phyloP scores from a whole-genome alignment of 2,329 filamentous ascomycete species.

The Diaporthe sp. region DNA sequence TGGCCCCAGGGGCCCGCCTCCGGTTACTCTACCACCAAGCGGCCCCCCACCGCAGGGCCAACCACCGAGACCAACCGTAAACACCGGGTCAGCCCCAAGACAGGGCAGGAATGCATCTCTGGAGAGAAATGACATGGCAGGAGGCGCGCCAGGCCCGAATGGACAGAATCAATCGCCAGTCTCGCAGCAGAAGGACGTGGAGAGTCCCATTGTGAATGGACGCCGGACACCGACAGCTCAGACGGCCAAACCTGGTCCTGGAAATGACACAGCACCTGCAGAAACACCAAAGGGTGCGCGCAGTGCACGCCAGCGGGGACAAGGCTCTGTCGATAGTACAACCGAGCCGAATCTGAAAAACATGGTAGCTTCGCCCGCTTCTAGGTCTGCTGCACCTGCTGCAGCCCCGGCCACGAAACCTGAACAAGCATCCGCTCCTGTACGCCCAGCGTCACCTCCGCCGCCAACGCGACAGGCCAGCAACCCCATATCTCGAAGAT shows the following conservation, averaged over 20 bases:
- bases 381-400: constrained; percentile 25
- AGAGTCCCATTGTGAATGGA: constrained; percentile 69
- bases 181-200: constrained; percentile 59
- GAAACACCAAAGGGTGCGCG: constrained; percentile 55
- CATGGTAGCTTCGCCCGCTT: constrained; percentile 41
- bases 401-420: constrained; percentile 48
- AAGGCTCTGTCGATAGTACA: constrained; percentile 77
- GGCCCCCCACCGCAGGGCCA: constrained; percentile 69
- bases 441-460: constrained; percentile 68
- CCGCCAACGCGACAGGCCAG: constrained; percentile 68
- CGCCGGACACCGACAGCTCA: constrained; percentile 73
- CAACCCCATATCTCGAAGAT: constrained; percentile 70
- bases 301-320: constrained; percentile 67
- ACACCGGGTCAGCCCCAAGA: constrained; percentile 56
- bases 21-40: constrained; percentile 54
- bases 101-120: constrained; percentile 61
- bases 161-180: constrained; percentile 57
- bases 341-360: constrained; percentile 67
- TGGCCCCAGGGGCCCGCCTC: constrained; percentile 53
- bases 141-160: constrained; percentile 37
- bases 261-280: constrained; percentile 42
- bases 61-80: constrained; percentile 61
- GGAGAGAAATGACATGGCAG: constrained; percentile 55
- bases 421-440: constrained; percentile 33
- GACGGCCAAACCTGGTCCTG: constrained; percentile 49